Evolutionary conservation across 345 rosid genomes (phyloP), one percentile per base, ranked within the genome.

Genomic region (Syzygium jambos): DNA sequence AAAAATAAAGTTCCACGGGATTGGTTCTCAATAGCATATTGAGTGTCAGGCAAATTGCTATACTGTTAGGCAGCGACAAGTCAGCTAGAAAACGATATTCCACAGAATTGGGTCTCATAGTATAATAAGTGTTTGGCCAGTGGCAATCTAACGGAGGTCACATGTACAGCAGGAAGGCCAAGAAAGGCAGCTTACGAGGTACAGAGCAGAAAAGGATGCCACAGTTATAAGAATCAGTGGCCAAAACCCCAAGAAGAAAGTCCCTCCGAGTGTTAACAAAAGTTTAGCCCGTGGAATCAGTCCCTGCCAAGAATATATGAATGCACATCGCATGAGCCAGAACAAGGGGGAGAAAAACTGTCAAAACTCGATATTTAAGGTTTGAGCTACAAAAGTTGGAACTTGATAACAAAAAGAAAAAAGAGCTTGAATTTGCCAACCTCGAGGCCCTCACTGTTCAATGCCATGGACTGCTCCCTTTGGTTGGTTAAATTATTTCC

Each of bases 361-460:
- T 73, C 23, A 22, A 73, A 68, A 2, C 49, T 34, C 43, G 5
- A 2, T 34, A 34, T 17, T 68, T 34, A 68, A 4, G 46, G 49
- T 34, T 5, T 73, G 25, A 34, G 25, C 80, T 73, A 73, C 19
- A 34, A 34, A 73, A 73, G 25, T 38, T 73, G 46, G 80, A 73
- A 73, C 49, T 73, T 73, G 80, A 46, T 5, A 54, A 41, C 51
- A 14, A 5, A 14, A 63, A 65, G 56, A 14, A 46, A 55, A 46
- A 55, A 43, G 52, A 59, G 27, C 51, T 22, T 46, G 73, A 34
- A 34, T 59, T 57, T 63, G 53, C 84, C 83, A 91, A 98, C 99
- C 99, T 96, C 98, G 89, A 98, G 96, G 88, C 99, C 99, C 94
- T 98, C 99, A 63, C 99, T 98, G 91, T 96, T 95, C 90, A 98